Evolutionary conservation across 495 filamentous ascomycete genomes (phyloP), one percentile per base, ranked within the genome.

Genomic region (Peziza echinospora): DNA sequence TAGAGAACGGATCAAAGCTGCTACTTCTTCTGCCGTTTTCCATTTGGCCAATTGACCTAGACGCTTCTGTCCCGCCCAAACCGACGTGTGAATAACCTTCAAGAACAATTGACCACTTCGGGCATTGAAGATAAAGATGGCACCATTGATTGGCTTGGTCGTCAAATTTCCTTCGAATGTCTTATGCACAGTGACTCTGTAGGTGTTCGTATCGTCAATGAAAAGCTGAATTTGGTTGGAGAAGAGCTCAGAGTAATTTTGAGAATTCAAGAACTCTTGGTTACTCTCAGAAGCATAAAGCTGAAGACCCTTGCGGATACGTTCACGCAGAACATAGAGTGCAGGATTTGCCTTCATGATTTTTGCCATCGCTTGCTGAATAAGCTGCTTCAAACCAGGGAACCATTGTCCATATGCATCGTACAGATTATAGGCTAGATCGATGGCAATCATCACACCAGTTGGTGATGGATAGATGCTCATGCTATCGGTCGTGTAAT

Each of bases 1-100:
- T 26, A 99, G 69, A 7, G 91, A 99, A 48, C 91, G 77, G 62
- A 99, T 99, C 21, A 99, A 70, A 10, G 91, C 91, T 0, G 87
- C 91, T 16, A 96, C 91, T 84, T 99, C 91, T 78, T 99, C 91
- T 16, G 91, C 91, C 21, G 91, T 99, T 71, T 99, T 99, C 91
- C 91, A 99, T 62, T 99, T 99, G 24, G 91, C 91, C 51, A 99
- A 65, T 64, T 99, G 91, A 49, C 91, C 91, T 13, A 99, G 71
- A 80, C 91, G 91, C 64, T 99, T 99, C 63, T 99, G 91, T 34
- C 91, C 91, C 26, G 91, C 91, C 91, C 91, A 99, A 30, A 99
- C 91, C 56, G 86, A 94, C 3, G 91, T 99, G 65, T 99, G 91
- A 53, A 99, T 99, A 58, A 99, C 94, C 74, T 99, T 99, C 55